Conservation (phyloP, 2,329 filamentous ascomycete species). For the Ceratocystiopsis sp. region DNA sequence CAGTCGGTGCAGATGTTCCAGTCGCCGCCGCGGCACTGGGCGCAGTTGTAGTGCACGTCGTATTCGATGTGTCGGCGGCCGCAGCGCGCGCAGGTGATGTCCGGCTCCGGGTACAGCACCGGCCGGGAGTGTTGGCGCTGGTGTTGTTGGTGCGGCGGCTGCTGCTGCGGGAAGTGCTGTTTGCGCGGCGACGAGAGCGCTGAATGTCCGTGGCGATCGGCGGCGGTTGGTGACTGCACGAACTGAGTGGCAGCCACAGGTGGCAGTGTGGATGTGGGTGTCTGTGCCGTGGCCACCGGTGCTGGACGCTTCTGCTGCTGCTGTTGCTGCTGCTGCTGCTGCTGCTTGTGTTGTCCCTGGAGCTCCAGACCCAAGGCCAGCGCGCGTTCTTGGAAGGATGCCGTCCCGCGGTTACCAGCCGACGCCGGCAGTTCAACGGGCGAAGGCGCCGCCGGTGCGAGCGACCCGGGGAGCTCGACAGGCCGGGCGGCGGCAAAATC, state of each 20-base stretch:
- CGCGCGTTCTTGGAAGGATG: conserved; percentile 19
- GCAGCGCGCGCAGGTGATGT: conserved; percentile 58
- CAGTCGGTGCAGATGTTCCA: conserved; percentile 72
- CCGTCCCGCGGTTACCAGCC: conserved; percentile 4
- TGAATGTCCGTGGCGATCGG: conserved; percentile 1
- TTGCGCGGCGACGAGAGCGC: not conserved
- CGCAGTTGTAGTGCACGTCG: conserved; percentile 71
- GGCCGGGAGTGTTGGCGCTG: conserved; percentile 11
- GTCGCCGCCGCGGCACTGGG: conserved; percentile 47
- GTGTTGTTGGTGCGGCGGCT: not conserved
- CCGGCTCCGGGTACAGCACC: conserved; percentile 50
- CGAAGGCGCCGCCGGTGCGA: not conserved
- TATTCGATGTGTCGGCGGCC: conserved; percentile 60
- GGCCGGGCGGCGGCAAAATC: not conserved
- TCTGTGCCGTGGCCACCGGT: not conserved
- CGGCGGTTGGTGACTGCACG: conserved; percentile 3
- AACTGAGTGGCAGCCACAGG: conserved; percentile 1
- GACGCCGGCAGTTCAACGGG: conserved; percentile 1
- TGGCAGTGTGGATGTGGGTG: not conserved
- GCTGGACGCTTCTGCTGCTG: not conserved
- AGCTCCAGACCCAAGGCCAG: conserved; percentile 4
- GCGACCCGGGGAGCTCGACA: not conserved
- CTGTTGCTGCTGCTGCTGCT: not conserved
- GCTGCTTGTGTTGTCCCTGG: not conserved
- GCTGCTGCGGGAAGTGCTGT: not conserved